Conservation (phyloP, 2,329 filamentous ascomycete genomes). For the Exserohilum rostratum region DNA sequence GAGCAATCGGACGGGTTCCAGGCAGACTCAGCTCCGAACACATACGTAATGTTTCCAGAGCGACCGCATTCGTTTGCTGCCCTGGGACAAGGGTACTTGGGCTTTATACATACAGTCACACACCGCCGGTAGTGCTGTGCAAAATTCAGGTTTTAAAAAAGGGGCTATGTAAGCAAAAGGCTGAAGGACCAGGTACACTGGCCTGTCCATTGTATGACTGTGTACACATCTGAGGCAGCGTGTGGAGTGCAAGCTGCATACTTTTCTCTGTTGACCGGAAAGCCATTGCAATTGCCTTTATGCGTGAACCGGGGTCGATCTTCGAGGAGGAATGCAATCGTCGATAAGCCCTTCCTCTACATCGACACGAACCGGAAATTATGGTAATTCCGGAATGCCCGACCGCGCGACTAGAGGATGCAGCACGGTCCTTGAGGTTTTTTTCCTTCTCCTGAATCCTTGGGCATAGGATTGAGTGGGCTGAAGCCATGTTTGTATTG, state of each 20-base stretch:
- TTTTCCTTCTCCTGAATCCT: too few relatives aligned
- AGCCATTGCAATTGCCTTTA: neutral
- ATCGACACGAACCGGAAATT: neutral
- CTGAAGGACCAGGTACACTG: neutral
- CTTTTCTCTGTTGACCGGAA: slow-evolving; percentile 6
- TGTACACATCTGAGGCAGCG: neutral
- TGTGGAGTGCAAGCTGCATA: neutral
- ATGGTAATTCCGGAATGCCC: neutral
- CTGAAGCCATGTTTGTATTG: neutral
- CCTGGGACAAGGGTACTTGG: neutral
- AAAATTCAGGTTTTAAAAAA: neutral
- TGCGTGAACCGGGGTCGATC: neutral
- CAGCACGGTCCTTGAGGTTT: too few relatives aligned
- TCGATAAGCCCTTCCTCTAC: neutral
- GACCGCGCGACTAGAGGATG: neutral
- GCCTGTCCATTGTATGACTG: neutral
- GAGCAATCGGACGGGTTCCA: slow-evolving; percentile 12
- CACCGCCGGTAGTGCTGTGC: slow-evolving; percentile 1
- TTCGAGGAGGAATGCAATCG: neutral
- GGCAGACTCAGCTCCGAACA: neutral
- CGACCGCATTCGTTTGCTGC: neutral
- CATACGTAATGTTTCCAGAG: slow-evolving; percentile 3
- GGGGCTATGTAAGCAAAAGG: neutral
- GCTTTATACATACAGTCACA: neutral
- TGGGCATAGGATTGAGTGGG: neutral